A percentile compares a stretch with the other conserved stretches of the same genome.
phyloP scores from a whole-genome alignment of 257 asterid genomes.

The Fraxinus americana region DNA sequence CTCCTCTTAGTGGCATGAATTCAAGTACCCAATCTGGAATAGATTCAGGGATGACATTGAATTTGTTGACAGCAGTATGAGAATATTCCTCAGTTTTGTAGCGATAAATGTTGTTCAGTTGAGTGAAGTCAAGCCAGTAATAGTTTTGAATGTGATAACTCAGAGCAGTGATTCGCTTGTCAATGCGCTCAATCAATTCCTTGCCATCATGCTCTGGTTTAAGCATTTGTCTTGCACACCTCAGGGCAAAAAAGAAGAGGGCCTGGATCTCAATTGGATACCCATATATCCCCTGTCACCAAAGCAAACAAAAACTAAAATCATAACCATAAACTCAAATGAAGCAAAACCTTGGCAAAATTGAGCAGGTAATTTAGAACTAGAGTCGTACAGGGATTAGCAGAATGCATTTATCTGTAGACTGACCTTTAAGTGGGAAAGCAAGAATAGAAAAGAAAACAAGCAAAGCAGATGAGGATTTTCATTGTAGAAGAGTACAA shows the following conservation, averaged over 20 bases:
- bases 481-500: too few relatives aligned
- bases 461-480: background rate
- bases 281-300: slow-evolving; percentile 56
- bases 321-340: slow-evolving; percentile 12
- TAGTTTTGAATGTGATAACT: slow-evolving; percentile 57
- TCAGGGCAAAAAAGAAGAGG: slow-evolving; percentile 63
- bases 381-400: background rate
- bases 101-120: slow-evolving; percentile 64
- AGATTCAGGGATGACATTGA: slow-evolving; percentile 64
- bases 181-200: slow-evolving; percentile 59
- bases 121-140: slow-evolving; percentile 71
- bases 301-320: slow-evolving; percentile 9
- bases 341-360: background rate
- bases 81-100: slow-evolving; percentile 69
- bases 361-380: background rate
- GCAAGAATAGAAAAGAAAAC: background rate
- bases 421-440: background rate
- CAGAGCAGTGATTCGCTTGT: slow-evolving; percentile 60
- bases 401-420: background rate
- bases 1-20: slow-evolving; percentile 63
- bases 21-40: slow-evolving; percentile 66
- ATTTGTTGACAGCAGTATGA: slow-evolving; percentile 68
- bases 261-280: slow-evolving; percentile 72
- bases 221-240: slow-evolving; percentile 63
- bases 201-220: slow-evolving; percentile 55